Percentiles rank a stretch among this genome's conserved stretches.
phyloP scores from a whole-genome alignment of 2,329 filamentous ascomycete genomes.

The Sarocladium brachiariae region DNA sequence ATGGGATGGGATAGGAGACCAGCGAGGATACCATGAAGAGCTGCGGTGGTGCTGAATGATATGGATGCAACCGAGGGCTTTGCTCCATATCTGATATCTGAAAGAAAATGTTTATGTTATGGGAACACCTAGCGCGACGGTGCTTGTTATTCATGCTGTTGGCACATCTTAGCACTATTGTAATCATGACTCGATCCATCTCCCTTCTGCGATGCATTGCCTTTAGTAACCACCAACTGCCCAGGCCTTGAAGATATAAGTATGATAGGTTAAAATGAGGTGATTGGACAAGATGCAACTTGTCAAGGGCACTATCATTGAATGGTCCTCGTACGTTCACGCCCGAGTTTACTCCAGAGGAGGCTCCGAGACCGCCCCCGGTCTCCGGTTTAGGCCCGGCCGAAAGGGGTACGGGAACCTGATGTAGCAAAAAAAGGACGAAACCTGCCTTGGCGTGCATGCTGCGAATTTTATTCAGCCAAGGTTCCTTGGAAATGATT shows the following conservation, averaged over 20 bases:
- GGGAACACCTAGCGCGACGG: background rate
- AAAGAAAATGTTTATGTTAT: background rate
- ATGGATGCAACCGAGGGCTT: background rate
- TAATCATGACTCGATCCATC: background rate
- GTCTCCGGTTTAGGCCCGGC: slow-evolving; percentile 6
- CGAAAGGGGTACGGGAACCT: background rate
- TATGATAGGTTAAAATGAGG: too few species aligned
- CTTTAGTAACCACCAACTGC: too few species aligned
- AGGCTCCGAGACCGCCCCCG: background rate
- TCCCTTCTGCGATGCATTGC: too few species aligned
- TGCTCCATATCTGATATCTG: too few species aligned
- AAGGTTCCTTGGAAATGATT: too few species aligned
- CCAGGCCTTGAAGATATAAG: too few species aligned
- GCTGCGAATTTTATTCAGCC: background rate
- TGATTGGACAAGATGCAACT: too few species aligned
- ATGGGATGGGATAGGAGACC: background rate
- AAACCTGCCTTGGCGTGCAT: background rate
- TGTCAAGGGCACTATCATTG: too few species aligned
- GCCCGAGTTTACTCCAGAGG: too few species aligned
- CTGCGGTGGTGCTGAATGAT: background rate
- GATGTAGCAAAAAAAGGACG: background rate
- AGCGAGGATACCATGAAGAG: background rate
- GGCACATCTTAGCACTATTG: slow-evolving; percentile 4
- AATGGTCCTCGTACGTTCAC: too few species aligned
- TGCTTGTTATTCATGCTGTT: background rate